phyloP scores from a whole-genome alignment of 2,329 filamentous ascomycete species.

The Plectosphaerella plurivora region DNA sequence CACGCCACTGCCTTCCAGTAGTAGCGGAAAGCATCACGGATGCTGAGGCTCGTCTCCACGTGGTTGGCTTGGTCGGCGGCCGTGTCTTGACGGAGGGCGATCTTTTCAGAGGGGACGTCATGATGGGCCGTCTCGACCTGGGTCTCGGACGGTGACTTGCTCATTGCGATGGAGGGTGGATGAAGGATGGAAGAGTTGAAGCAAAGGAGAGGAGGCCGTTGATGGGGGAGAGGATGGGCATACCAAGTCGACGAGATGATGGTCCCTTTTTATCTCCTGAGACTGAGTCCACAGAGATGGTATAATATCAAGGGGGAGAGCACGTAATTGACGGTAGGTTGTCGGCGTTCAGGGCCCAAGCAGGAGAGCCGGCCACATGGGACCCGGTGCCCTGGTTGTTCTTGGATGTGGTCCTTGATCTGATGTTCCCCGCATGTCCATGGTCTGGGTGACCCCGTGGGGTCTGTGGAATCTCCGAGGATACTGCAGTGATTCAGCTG shows the following conservation, averaged over 20 bases:
- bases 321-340: neutral
- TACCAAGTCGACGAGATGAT: neutral
- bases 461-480: no score
- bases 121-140: neutral
- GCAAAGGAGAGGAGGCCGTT: no score
- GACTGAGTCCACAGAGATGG: neutral
- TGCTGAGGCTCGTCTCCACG: neutral
- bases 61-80: conserved; percentile 17
- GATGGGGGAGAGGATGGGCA: no score
- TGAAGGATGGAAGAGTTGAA: no score
- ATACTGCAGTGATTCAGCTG: no score
- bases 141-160: no score
- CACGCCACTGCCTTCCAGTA: conserved; percentile 29
- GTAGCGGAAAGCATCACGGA: neutral
- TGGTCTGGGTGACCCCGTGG: no score
- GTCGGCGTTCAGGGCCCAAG: neutral
- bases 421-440: no score
- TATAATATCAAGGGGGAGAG: neutral
- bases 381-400: no score
- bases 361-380: no score
- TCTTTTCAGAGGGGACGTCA: neutral
- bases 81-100: neutral
- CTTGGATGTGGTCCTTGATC: no score
- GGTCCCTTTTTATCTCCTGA: neutral
- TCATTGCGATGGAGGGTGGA: no score